These are phyloP conservation scores for Phalaenopsis equestris DNA, from an alignment of 106 monocot species.

Conservation along the genomic window DNA sequence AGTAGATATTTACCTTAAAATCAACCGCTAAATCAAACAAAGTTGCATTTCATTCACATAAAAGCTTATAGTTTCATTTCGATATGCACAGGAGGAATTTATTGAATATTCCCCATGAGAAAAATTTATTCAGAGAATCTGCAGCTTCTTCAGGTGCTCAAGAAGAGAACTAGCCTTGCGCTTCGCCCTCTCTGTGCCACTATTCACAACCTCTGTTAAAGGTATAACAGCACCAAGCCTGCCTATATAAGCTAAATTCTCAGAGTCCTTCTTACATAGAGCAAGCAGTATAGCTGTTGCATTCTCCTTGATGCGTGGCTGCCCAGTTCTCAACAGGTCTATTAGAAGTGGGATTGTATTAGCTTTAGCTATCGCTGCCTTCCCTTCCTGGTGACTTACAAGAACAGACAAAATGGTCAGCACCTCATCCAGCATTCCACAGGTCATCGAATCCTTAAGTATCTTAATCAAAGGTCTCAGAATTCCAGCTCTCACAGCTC, in stretches of 20 bases:
- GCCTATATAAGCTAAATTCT: constrained; percentile 52
- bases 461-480: constrained; percentile 50
- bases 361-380: constrained; percentile 46
- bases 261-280: constrained; percentile 71
- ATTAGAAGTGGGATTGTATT: constrained; percentile 56
- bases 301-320: constrained; percentile 78
- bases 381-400: constrained; percentile 66
- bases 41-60: neutral
- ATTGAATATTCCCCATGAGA: neutral
- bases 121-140: constrained; percentile 20
- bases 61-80: neutral
- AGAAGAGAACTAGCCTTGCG: constrained; percentile 71
- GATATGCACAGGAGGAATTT: neutral
- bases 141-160: constrained; percentile 48
- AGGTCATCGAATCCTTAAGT: constrained; percentile 35
- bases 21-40: neutral
- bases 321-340: constrained; percentile 49
- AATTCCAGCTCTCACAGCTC: constrained; percentile 67
- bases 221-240: constrained; percentile 56
- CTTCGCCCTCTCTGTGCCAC: constrained; percentile 75
- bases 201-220: constrained; percentile 53
- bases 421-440: constrained; percentile 66
- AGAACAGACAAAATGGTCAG: constrained; percentile 71
- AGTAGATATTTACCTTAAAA: neutral
- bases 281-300: constrained; percentile 69